Conservation (phyloP, 2,329 filamentous ascomycete species). For the Xylariaceae sp. region DNA sequence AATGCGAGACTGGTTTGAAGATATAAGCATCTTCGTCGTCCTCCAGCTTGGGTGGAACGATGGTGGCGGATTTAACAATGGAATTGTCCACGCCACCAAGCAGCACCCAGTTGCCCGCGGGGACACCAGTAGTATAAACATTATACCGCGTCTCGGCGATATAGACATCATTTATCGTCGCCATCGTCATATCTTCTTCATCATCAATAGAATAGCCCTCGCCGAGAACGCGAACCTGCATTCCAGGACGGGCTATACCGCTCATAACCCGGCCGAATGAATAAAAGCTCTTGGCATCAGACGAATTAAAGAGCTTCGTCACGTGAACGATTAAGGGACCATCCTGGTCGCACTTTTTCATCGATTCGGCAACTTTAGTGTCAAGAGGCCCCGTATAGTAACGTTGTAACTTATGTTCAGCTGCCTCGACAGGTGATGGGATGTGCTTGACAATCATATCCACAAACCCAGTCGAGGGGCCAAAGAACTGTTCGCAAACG, state of each 20-base stretch:
- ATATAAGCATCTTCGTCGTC: slow-evolving; percentile 92
- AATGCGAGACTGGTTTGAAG: slow-evolving; percentile 87
- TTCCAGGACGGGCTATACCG: slow-evolving; percentile 77
- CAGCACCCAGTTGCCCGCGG: slow-evolving; percentile 91
- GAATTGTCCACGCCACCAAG: slow-evolving; percentile 93
- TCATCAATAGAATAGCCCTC: slow-evolving; percentile 96
- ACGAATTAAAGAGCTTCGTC: slow-evolving; percentile 87
- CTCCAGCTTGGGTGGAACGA: slow-evolving; percentile 74
- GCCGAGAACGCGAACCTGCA: slow-evolving; percentile 84
- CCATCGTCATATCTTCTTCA: slow-evolving; percentile 92
- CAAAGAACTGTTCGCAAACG: slow-evolving; percentile 95
- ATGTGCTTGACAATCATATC: slow-evolving; percentile 92
- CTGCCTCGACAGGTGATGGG: slow-evolving; percentile 78
- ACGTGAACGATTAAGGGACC: slow-evolving; percentile 89
- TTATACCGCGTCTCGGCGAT: slow-evolving; percentile 93
- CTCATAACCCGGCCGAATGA: slow-evolving; percentile 90
- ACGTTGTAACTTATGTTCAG: slow-evolving; percentile 70
- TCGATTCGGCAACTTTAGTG: slow-evolving; percentile 72
- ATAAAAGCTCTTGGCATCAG: slow-evolving; percentile 87
- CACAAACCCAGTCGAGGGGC: slow-evolving; percentile 81
- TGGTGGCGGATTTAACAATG: slow-evolving; percentile 93
- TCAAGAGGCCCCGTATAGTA: slow-evolving; percentile 93
- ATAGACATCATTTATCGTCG: slow-evolving; percentile 80
- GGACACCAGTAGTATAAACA: slow-evolving; percentile 84
- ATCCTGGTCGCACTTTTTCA: slow-evolving; percentile 80